Conservation (phyloP, 1,139 yeast genomes). For the Zygoascus meyerae region DNA sequence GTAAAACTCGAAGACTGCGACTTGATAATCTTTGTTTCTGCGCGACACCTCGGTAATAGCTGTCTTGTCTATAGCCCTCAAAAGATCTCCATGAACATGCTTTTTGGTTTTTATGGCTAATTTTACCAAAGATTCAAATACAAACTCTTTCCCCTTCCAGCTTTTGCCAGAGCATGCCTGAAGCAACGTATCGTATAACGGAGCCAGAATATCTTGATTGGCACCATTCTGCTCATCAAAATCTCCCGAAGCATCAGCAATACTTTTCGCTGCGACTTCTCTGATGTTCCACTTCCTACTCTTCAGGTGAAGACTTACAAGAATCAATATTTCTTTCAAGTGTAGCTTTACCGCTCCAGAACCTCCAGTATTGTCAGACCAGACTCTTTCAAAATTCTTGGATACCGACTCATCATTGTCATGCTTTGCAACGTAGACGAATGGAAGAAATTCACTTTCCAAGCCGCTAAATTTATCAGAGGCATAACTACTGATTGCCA, state of each 20-base stretch:
- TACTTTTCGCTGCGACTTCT: conserved; percentile 63
- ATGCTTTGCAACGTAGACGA: conserved; percentile 72
- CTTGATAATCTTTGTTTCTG: conserved; percentile 60
- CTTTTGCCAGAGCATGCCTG: conserved; percentile 70
- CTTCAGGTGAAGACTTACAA: conserved; percentile 45
- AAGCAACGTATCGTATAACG: conserved; percentile 51
- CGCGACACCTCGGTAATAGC: conserved; percentile 60
- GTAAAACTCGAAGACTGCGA: conserved; percentile 26
- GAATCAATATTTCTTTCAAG: conserved; percentile 57
- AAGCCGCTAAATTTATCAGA: conserved; percentile 62
- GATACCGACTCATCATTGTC: conserved; percentile 49
- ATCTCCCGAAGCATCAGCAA: conserved; percentile 53
- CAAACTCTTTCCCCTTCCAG: conserved; percentile 82
- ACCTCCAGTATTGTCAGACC: conserved; percentile 80
- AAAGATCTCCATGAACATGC: conserved; percentile 26
- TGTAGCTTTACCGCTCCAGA: conserved; percentile 66
- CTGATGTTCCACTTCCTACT: conserved; percentile 60
- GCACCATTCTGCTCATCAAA: conserved; percentile 29
- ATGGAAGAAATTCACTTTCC: conserved; percentile 64
- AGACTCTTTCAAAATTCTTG: conserved; percentile 53
- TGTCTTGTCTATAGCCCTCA: conserved; percentile 39
- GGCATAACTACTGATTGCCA: conserved; percentile 64
- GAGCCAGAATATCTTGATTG: conserved; percentile 28
- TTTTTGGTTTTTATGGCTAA: conserved; percentile 45
- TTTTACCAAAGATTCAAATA: conserved; percentile 64